These are phyloP conservation scores for Nemania diffusa DNA, from an alignment of 2,329 filamentous ascomycete genomes.

Conservation along the genomic window DNA sequence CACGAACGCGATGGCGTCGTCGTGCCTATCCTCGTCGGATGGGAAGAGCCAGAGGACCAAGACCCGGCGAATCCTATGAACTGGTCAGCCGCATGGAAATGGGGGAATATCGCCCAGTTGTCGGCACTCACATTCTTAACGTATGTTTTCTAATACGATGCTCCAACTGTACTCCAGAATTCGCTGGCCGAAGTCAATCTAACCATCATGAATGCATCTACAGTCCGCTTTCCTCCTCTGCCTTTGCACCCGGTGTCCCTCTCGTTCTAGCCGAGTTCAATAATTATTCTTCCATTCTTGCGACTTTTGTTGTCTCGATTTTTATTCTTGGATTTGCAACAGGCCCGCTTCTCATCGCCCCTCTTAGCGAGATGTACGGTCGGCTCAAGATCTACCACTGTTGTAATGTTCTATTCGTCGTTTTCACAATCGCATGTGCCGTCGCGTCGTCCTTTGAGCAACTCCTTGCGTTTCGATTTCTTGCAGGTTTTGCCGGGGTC, in stretches of 20 bases:
- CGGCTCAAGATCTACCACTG: not conserved
- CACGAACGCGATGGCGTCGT: not conserved
- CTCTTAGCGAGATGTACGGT: not conserved
- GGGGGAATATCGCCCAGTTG: not conserved
- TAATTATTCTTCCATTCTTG: not conserved
- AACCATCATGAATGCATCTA: not conserved
- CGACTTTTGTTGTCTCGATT: not conserved
- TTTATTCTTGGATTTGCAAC: not conserved
- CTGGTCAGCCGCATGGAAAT: not conserved
- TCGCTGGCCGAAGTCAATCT: not conserved
- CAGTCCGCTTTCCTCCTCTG: not conserved
- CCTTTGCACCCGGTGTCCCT: not conserved
- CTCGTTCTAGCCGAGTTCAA: not conserved
- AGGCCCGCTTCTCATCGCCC: not conserved
- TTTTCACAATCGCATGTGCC: not conserved
- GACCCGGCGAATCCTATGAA: not conserved
- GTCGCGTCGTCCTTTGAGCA: not conserved
- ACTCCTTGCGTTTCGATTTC: not conserved
- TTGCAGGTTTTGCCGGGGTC: not conserved
- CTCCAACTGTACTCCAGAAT: not conserved
- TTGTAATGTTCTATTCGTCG: not conserved
- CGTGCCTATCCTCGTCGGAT: not conserved
- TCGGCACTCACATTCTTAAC: not conserved
- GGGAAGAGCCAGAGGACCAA: not conserved
- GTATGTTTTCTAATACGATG: not conserved